Evolutionary conservation across 805 yeast genomes (phyloP), one percentile per base, ranked within the genome.

Genomic region (Peterozyma toletana): DNA sequence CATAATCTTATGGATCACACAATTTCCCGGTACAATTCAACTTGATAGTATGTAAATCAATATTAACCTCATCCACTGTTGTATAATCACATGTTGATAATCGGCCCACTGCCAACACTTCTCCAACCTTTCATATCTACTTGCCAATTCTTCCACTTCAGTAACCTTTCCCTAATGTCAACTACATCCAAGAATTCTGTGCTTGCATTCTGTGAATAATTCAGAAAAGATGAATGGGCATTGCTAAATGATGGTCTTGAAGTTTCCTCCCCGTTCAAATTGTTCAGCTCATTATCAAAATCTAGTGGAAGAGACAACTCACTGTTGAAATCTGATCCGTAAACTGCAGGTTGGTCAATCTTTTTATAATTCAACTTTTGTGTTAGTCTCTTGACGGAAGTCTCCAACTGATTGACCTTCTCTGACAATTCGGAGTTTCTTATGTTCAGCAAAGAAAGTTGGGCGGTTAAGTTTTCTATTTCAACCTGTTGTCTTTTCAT

Each of bases 101-200:
- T 57, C 3, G 86, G 81, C 2, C 89, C 89, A 41, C 73, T 65
- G 1, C 87, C 88, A 14, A 77, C 68, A 41, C 81, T 75, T 56
- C 83, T 73, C 97, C 97, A 90, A 11, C 59, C 53, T 21, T 86
- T 73, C 95, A 90, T 86, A 55, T 90, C 96, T 2, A 88, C 74
- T 55, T 83, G 87, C 89, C 90, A 90, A 40, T 77, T 80, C 50
- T 79, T 80, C 95, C 95, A 90, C 50, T 77, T 78, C 56, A 71
- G 68, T 50, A 90, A 62, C 38, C 74, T 69, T 43, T 78, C 81
- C 49, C 73, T 68, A 50, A 77, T 70, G 52, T 78, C 80, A 11
- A 73, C 72, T 6, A 78, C 74, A 48, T 75, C 77, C 30, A 33
- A 33, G 16, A 9, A n/a, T 13, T 27, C 30, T 13, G 14, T 21